Base-by-base conservation (phyloP, 768 basidiomycete genomes). In the Suillus weaverae region DNA sequence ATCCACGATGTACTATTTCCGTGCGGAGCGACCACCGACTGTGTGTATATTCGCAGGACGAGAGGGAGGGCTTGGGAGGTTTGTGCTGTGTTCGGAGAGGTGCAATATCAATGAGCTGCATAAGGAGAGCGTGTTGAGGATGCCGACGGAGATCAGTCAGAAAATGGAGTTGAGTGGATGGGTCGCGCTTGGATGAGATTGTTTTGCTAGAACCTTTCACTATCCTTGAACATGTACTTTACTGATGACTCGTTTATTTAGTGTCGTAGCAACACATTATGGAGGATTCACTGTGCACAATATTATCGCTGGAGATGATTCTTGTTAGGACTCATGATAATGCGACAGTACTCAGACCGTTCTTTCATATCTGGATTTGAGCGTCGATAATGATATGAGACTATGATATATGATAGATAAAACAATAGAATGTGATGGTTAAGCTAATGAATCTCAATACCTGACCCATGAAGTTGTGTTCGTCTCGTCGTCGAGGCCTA, bases 51-150 rank as follows among this genome's bases (percentile, higher is more conserved):
- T 64, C 20, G 61, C 70, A 2, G 70, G 70, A 38, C 64, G 70
- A 18, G 70, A 71, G 26, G 70, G 70, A 2, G 70, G 70, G 30
- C 46, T 71, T 9, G 70, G 70, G 33, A 41, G 70, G 53, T 71
- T 71, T 54, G 70, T 71, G 39, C 41, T 71, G 43, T 71, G 70
- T 56, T 71, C 70, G 46, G 70, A 71, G 62, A 69, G 22, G 13
- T 71, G 70, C 32, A 11, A 2, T 1, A 36, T 38, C 16, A 65
- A 61, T 11, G 70, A 71, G 43, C 38, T 71, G 14, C 70, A 69
- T 26, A 71, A 71, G 54, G 70, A 71, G 64, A 64, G 46, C 2
- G 70, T 71, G 20, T 14, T 71, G 30, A 66, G 70, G 46, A 69
- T 71, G 70, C 70, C 70, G 33, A 59, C 56, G 56, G 56, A 59